These are phyloP conservation scores for Canna indica DNA, from an alignment of 176 grass and related monocot genomes.

Conservation along the genomic window DNA sequence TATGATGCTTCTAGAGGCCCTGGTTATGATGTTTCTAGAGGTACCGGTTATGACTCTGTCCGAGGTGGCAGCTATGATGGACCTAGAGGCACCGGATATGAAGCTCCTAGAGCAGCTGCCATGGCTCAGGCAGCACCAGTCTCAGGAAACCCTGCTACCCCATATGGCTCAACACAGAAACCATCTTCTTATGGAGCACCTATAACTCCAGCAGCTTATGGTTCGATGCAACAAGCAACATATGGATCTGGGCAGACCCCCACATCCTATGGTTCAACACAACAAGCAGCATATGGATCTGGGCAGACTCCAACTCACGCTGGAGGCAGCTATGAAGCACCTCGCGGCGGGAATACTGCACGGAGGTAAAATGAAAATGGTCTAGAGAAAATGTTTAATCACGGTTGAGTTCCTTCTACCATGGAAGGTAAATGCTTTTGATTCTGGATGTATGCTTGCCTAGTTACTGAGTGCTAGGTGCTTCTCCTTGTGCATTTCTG, in stretches of 20 bases:
- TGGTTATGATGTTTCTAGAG: conserved; percentile 29
- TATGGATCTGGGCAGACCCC: conserved; percentile 49
- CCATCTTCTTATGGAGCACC: conserved; percentile 29
- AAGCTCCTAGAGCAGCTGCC: conserved; percentile 35
- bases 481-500: too few relatives aligned
- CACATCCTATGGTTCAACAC: conserved; percentile 33
- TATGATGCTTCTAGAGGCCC: conserved; percentile 39
- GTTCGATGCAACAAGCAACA: conserved; percentile 3
- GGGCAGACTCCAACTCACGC: neutral
- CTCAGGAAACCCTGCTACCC: conserved; percentile 18
- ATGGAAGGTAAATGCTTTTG: neutral
- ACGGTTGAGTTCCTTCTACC: too few relatives aligned
- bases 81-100: conserved; percentile 24
- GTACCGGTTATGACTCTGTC: conserved; percentile 37
- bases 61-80: conserved; percentile 10
- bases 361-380: conserved; percentile 24
- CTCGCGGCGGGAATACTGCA: conserved; percentile 7
- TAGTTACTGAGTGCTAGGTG: too few relatives aligned
- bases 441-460: neutral
- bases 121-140: conserved; percentile 25
- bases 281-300: conserved; percentile 11
- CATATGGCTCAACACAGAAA: conserved; percentile 43
- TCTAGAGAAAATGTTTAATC: neutral
- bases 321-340: neutral
- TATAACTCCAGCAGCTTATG: conserved; percentile 11